Percentiles rank a stretch among this genome's conserved stretches.
phyloP scores from a whole-genome alignment of 805 yeast species.

The Kurtzmaniella fragi region DNA sequence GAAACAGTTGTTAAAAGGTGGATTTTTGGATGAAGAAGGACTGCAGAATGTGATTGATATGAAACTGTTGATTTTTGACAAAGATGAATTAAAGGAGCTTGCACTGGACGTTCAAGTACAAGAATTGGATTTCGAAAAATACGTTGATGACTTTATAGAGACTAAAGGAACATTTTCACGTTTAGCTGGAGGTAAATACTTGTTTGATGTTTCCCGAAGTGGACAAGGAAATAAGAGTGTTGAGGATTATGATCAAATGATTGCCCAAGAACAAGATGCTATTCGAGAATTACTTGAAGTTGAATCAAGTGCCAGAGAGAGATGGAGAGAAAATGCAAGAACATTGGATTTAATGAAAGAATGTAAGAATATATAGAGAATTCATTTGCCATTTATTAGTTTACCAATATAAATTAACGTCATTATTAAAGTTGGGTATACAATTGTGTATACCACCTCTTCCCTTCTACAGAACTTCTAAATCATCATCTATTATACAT shows the following conservation, averaged over 20 bases:
- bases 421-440: too few species aligned
- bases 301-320: slow-evolving; percentile 26
- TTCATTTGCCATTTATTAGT: too few species aligned
- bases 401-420: too few species aligned
- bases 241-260: slow-evolving; percentile 29
- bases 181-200: slow-evolving; percentile 15
- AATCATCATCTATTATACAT: background rate
- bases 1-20: slow-evolving; percentile 5
- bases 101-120: slow-evolving; percentile 13
- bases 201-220: slow-evolving; percentile 19
- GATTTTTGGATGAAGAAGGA: slow-evolving; percentile 2
- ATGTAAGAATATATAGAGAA: too few species aligned
- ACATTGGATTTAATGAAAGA: slow-evolving; percentile 24
- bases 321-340: slow-evolving; percentile 31
- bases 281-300: slow-evolving; percentile 25
- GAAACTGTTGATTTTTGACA: slow-evolving; percentile 12
- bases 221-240: slow-evolving; percentile 15
- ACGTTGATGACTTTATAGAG: slow-evolving; percentile 16
- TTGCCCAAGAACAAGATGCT: slow-evolving; percentile 17
- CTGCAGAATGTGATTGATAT: slow-evolving; percentile 8
- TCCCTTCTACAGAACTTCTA: background rate
- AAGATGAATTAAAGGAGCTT: slow-evolving; percentile 14
- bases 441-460: too few species aligned
- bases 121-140: slow-evolving; percentile 8
- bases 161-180: slow-evolving; percentile 15